Evolutionary conservation across 225 moss, liverwort and hornwort species (phyloP).

Genomic region (Asterella californica): DNA sequence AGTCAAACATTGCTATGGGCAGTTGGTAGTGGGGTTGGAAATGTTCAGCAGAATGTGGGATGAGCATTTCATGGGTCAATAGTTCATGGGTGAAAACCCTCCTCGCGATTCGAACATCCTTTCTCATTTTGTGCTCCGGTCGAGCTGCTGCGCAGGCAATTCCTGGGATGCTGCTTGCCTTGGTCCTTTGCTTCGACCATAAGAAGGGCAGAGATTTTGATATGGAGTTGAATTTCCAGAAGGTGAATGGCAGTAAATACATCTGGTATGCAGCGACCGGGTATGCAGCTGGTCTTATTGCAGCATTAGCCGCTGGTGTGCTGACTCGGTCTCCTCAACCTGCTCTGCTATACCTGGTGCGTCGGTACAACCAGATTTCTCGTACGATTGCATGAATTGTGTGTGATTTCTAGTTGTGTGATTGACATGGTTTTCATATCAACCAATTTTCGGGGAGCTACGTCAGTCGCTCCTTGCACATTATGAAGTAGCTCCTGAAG

Average conservation of each 20-base stretch:
- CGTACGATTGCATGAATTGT: neutral
- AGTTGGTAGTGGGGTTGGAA: neutral
- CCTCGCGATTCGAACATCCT: neutral
- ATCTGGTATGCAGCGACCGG: constrained; percentile 75
- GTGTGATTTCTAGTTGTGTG: neutral
- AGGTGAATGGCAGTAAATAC: constrained; percentile 57
- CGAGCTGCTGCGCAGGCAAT: constrained; percentile 56
- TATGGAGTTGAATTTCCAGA: constrained; percentile 56
- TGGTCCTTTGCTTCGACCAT: constrained; percentile 92
- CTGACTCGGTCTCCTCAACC: constrained; percentile 77
- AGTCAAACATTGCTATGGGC: neutral
- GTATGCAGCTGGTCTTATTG: constrained; percentile 69
- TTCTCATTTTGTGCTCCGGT: neutral
- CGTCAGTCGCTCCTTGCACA: neutral
- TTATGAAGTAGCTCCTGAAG: neutral
- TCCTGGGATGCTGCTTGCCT: constrained; percentile 86
- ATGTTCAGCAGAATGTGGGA: neutral
- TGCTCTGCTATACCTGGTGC: constrained; percentile 86
- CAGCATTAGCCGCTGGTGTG: constrained; percentile 84
- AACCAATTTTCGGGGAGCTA: too few relatives aligned
- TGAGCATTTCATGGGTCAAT: neutral
- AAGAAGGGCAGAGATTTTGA: constrained; percentile 79
- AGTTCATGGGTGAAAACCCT: neutral
- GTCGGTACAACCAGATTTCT: neutral
- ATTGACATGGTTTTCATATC: neutral